Percentiles rank a stretch among this genome's conserved stretches.
Conservation (phyloP, 768 basidiomycete genomes). For the Termitomyces sp. region DNA sequence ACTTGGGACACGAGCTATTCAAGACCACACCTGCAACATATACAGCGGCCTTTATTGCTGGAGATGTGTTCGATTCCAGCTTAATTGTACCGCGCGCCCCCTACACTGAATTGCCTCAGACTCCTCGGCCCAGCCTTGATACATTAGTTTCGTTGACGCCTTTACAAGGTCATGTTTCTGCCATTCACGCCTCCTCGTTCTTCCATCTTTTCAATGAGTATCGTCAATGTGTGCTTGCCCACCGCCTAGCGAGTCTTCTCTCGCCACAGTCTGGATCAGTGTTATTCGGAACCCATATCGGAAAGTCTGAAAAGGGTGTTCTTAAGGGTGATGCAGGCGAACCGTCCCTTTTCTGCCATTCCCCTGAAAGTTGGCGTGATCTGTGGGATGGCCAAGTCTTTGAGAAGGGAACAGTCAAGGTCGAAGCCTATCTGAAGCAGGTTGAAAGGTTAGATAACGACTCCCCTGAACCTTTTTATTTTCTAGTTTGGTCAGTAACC, state of each 20-base stretch:
- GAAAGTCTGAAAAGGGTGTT: slow-evolving; percentile 24
- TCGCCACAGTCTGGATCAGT: slow-evolving; percentile 36
- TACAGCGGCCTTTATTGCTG: slow-evolving; percentile 43
- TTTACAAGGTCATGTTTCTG: slow-evolving; percentile 39
- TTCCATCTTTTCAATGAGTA: slow-evolving; percentile 46
- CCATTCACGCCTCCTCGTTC: slow-evolving; percentile 43
- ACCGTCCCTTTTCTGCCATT: slow-evolving; percentile 27
- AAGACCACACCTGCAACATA: slow-evolving; percentile 36
- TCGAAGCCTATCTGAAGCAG: slow-evolving; percentile 18
- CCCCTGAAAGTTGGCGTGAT: slow-evolving; percentile 27
- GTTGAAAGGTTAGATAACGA: slow-evolving; percentile 7
- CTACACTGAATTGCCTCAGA: slow-evolving; percentile 15
- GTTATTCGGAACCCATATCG: slow-evolving; percentile 38
- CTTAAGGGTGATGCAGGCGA: not conserved
- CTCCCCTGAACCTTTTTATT: slow-evolving; percentile 1
- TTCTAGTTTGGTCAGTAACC: slow-evolving; percentile 20
- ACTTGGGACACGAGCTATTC: slow-evolving; percentile 49
- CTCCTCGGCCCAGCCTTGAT: slow-evolving; percentile 19
- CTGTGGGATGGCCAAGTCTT: slow-evolving; percentile 32
- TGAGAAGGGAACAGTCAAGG: slow-evolving; percentile 23
- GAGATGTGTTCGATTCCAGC: slow-evolving; percentile 38
- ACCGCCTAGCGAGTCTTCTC: slow-evolving; percentile 35
- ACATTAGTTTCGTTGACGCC: slow-evolving; percentile 36
- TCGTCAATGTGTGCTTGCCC: slow-evolving; percentile 35
- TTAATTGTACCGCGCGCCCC: slow-evolving; percentile 25